A percentile compares a stretch with the other conserved stretches of the same genome.
These are phyloP conservation scores for Thymus mandschuricus DNA, from an alignment of 257 asterid species.

Conservation along the genomic window DNA sequence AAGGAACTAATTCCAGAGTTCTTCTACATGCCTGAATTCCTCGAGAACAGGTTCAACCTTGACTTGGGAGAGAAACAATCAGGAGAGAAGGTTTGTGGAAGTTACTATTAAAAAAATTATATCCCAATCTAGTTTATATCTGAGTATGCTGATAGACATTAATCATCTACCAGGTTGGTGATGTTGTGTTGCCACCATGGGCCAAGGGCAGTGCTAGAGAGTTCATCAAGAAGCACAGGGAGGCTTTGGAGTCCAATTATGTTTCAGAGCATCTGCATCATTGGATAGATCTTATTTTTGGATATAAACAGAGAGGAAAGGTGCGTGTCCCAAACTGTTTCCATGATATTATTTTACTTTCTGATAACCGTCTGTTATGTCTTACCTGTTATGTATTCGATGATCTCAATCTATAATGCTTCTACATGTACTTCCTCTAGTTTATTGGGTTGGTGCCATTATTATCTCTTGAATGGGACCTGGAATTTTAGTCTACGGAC, in stretches of 20 bases:
- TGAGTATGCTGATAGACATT: slow-evolving; percentile 34
- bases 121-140: not conserved
- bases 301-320: slow-evolving; percentile 96
- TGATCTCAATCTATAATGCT: not conserved
- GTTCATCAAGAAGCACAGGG: slow-evolving; percentile 92
- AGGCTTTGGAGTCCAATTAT: slow-evolving; percentile 97
- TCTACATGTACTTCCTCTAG: not conserved
- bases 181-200: slow-evolving; percentile 95
- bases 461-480: not conserved
- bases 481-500: too few relatives aligned
- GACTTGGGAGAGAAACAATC: slow-evolving; percentile 99
- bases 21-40: slow-evolving; percentile 94
- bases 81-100: slow-evolving; percentile 87
- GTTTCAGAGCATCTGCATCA: slow-evolving; percentile 97
- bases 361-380: slow-evolving; percentile 14
- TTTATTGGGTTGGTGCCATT: slow-evolving; percentile 2
- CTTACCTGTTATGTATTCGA: not conserved
- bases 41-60: slow-evolving; percentile 82
- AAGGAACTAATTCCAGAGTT: slow-evolving; percentile 99
- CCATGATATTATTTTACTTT: slow-evolving; percentile 18
- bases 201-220: slow-evolving; percentile 91
- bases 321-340: slow-evolving; percentile 46
- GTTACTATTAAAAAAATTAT: slow-evolving; percentile 13
- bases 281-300: slow-evolving; percentile 99
- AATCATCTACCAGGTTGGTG: slow-evolving; percentile 76